Evolutionary conservation across 768 basidiomycete genomes (phyloP).

Genomic region (Hygrocybe coccinea): DNA sequence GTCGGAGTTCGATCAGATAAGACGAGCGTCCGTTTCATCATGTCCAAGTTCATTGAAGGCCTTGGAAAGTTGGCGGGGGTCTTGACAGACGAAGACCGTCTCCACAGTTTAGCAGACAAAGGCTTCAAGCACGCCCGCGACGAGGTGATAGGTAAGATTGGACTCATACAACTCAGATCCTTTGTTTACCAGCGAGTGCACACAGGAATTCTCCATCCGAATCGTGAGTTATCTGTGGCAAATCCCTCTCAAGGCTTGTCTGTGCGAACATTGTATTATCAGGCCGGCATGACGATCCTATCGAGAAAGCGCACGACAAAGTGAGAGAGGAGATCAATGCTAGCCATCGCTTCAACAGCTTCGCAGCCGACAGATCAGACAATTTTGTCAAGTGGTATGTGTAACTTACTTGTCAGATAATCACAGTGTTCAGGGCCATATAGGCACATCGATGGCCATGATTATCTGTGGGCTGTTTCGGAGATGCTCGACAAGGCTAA

Average conservation of each 20-base stretch:
- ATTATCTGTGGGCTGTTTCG: constrained; percentile 93
- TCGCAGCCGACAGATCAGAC: constrained; percentile 63
- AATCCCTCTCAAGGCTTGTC: neutral
- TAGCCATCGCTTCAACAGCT: constrained; percentile 79
- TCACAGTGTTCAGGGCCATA: neutral
- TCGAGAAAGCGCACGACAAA: constrained; percentile 67
- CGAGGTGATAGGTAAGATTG: constrained; percentile 4
- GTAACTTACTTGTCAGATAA: neutral
- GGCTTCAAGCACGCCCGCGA: neutral
- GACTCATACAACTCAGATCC: neutral
- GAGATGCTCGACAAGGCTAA: constrained; percentile 80
- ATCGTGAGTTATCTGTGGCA: constrained; percentile 34
- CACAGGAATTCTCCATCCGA: constrained; percentile 42
- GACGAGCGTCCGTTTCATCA: neutral
- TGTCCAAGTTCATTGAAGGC: neutral
- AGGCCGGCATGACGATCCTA: constrained; percentile 71
- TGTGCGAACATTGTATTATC: neutral
- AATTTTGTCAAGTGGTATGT: constrained; percentile 80
- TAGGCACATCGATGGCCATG: constrained; percentile 91
- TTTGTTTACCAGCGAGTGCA: constrained; percentile 5
- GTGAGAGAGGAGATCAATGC: constrained; percentile 70
- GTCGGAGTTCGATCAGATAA: too few relatives aligned
- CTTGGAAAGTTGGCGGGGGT: neutral
- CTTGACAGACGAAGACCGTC: neutral
- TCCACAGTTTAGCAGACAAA: neutral